These are phyloP conservation scores for Xylaria sp. DNA, from an alignment of 495 filamentous ascomycete species.

Conservation along the genomic window DNA sequence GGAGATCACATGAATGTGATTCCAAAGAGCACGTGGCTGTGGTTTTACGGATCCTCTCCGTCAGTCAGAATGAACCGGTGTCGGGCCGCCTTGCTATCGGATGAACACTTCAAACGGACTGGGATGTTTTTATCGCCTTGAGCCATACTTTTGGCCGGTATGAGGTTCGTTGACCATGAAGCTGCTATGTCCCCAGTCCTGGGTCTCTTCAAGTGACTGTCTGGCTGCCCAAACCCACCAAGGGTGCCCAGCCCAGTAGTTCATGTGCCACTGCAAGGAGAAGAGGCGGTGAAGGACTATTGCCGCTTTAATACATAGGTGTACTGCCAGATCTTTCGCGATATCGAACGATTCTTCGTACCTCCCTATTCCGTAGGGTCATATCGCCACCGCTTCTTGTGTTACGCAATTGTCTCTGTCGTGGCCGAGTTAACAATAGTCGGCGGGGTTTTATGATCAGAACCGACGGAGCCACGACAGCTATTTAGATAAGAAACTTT, in stretches of 20 bases:
- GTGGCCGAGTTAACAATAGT: neutral
- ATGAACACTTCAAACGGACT: neutral
- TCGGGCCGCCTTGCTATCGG: neutral
- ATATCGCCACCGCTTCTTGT: neutral
- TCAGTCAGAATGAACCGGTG: neutral
- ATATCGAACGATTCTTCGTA: neutral
- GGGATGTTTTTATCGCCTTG: neutral
- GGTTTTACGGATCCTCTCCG: neutral
- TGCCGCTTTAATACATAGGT: neutral
- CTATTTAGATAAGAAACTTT: neutral
- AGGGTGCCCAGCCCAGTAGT: neutral
- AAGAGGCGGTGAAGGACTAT: neutral
- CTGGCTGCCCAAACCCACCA: neutral
- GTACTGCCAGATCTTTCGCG: neutral
- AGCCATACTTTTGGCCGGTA: neutral
- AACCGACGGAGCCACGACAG: neutral
- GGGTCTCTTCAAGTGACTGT: neutral
- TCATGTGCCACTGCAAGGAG: neutral
- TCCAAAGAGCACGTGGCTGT: neutral
- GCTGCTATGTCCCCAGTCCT: neutral
- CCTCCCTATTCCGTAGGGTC: neutral
- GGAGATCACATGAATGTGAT: neutral
- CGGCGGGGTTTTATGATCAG: neutral
- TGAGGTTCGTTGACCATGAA: neutral
- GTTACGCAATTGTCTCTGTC: neutral